Conservation (phyloP, 2,329 filamentous ascomycete genomes). For the Colletotrichum viniferum region DNA sequence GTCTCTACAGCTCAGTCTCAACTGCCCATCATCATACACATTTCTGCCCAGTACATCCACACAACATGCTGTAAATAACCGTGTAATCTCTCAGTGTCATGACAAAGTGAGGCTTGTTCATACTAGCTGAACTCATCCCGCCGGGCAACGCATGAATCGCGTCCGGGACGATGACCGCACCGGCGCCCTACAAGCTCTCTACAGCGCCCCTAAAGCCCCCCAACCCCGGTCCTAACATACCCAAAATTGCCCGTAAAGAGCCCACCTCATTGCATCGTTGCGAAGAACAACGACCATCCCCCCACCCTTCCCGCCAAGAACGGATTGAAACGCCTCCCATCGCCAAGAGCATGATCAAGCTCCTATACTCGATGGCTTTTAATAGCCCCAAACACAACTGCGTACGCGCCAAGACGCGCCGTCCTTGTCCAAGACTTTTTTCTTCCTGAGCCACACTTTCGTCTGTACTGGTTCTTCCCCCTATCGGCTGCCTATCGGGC, state of each 20-base stretch:
- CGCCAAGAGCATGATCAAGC: constrained; percentile 19
- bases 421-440: background rate
- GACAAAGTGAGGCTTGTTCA: background rate
- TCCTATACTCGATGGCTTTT: constrained; percentile 15
- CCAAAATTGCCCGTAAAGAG: background rate
- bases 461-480: background rate
- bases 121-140: background rate
- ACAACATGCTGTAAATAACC: background rate
- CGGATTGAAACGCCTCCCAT: constrained; percentile 10
- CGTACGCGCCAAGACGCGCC: constrained; percentile 7
- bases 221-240: background rate
- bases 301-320: constrained; percentile 3
- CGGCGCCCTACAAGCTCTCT: background rate
- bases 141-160: background rate
- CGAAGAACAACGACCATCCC: background rate
- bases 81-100: background rate
- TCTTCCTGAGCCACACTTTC: background rate
- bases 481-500: background rate
- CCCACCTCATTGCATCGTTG: background rate
- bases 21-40: background rate
- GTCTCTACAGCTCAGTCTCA: background rate
- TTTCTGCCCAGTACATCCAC: background rate
- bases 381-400: constrained; percentile 14
- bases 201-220: background rate
- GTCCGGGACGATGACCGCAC: background rate